Evolutionary conservation across 345 rosid species (phyloP).

Genomic region (Salix purpurea): DNA sequence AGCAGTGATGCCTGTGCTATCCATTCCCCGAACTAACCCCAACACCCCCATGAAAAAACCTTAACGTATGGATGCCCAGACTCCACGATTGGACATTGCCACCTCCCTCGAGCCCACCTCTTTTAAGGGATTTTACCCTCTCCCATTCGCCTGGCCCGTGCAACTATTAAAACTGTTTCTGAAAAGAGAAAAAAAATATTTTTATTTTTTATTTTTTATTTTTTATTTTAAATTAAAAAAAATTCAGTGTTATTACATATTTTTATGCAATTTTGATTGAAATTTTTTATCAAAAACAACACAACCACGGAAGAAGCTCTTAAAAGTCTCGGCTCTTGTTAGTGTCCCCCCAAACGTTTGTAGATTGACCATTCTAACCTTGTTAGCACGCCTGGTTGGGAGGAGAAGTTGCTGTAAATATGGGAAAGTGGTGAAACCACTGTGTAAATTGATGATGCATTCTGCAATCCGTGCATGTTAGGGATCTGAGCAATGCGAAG

Average conservation of each 20-base stretch:
- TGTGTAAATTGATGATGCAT: background rate
- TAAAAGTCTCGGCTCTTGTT: background rate
- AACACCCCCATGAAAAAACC: background rate
- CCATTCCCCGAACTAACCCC: background rate
- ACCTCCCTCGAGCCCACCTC: constrained; percentile 15
- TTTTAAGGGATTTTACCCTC: constrained; percentile 13
- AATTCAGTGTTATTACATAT: too few relatives aligned
- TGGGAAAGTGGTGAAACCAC: background rate
- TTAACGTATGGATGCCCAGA: constrained; percentile 12
- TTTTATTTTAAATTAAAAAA: too few relatives aligned
- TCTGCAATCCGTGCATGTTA: background rate
- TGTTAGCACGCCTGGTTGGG: background rate
- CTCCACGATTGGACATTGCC: constrained; percentile 25
- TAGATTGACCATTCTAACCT: background rate
- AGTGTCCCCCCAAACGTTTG: background rate
- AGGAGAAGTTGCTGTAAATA: background rate
- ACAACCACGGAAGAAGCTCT: background rate
- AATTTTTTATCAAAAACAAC: too few relatives aligned
- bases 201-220: too few relatives aligned
- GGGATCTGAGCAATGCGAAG: background rate
- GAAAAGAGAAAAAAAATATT: too few relatives aligned
- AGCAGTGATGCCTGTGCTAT: constrained; percentile 16
- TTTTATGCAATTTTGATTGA: too few relatives aligned
- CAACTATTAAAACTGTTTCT: background rate
- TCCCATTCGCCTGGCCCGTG: background rate